Evolutionary conservation across 768 basidiomycete species (phyloP).

Genomic region (Boletus sensibilis): DNA sequence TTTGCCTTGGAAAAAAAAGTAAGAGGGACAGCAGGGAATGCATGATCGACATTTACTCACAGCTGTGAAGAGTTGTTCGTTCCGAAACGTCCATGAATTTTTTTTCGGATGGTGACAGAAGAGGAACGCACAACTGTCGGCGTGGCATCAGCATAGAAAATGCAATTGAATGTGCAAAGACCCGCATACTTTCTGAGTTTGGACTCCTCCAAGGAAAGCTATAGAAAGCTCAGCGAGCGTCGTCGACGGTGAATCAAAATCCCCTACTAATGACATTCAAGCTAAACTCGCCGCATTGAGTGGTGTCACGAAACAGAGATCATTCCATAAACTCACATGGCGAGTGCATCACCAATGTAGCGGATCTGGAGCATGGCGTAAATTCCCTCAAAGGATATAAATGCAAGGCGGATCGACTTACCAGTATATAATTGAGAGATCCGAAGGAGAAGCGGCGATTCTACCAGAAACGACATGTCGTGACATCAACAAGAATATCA

Average conservation of each 20-base stretch:
- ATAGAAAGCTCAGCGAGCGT: background rate
- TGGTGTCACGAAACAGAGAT: background rate
- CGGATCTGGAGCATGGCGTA: constrained; percentile 17
- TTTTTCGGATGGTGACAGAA: background rate
- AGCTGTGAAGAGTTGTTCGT: background rate
- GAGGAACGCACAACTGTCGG: constrained; percentile 18
- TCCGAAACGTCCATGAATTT: background rate
- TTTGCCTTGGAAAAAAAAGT: no score
- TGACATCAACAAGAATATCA: background rate
- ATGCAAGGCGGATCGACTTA: constrained; percentile 7
- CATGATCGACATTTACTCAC: no score
- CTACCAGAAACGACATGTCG: background rate
- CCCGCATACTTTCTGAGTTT: constrained; percentile 7
- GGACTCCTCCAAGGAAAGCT: constrained; percentile 16
- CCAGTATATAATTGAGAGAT: constrained; percentile 19
- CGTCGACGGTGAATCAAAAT: background rate
- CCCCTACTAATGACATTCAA: constrained; percentile 12
- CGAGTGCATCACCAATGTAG: constrained; percentile 20
- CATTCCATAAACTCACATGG: constrained; percentile 12
- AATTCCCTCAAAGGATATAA: background rate
- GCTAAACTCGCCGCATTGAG: background rate
- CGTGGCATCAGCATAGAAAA: background rate
- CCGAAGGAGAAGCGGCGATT: constrained; percentile 9
- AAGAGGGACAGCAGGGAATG: no score
- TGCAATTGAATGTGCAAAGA: background rate